These are phyloP conservation scores for Crithidia thermophila DNA, from an alignment of 208 protist genomes.

Conservation along the genomic window DNA sequence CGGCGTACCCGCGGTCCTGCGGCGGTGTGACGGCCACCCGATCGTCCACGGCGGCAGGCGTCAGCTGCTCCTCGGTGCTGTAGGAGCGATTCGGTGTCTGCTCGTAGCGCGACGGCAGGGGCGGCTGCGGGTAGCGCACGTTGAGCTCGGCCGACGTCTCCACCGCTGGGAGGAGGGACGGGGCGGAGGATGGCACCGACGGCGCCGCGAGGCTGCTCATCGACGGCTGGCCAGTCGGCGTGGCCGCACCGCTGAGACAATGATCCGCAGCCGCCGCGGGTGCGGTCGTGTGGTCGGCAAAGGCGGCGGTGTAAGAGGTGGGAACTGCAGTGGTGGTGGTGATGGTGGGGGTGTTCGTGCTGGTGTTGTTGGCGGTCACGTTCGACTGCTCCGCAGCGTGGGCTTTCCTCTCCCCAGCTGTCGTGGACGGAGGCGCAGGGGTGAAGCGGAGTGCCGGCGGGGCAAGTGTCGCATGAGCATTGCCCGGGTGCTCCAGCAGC, in stretches of 20 bases:
- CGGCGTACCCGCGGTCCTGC: not conserved
- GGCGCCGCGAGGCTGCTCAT: not conserved
- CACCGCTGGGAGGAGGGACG: not conserved
- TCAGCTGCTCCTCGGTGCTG: conserved; percentile 1
- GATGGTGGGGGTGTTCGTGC: not conserved
- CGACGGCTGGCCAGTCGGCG: not conserved
- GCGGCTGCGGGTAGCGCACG: conserved; percentile 1
- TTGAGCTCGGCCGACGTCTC: conserved; percentile 1
- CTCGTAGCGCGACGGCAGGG: conserved; percentile 10
- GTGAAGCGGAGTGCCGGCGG: conserved; percentile 14
- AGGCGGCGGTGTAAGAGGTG: conserved; percentile 7
- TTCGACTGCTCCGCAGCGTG: no score
- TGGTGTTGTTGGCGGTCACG: no score
- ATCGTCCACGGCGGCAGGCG: conserved; percentile 3
- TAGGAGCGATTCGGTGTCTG: not conserved
- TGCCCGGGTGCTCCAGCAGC: conserved; percentile 15
- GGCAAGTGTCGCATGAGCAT: not conserved
- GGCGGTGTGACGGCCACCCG: conserved; percentile 14
- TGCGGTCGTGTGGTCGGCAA: not conserved
- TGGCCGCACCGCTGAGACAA: not conserved
- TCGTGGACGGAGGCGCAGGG: not conserved
- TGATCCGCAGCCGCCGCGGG: not conserved
- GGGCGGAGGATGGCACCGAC: not conserved
- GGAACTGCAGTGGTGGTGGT: not conserved
- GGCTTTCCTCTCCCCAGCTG: no score